Evolutionary conservation across 2,329 filamentous ascomycete genomes (phyloP).

Genomic region (Aquanectria penicillioides): DNA sequence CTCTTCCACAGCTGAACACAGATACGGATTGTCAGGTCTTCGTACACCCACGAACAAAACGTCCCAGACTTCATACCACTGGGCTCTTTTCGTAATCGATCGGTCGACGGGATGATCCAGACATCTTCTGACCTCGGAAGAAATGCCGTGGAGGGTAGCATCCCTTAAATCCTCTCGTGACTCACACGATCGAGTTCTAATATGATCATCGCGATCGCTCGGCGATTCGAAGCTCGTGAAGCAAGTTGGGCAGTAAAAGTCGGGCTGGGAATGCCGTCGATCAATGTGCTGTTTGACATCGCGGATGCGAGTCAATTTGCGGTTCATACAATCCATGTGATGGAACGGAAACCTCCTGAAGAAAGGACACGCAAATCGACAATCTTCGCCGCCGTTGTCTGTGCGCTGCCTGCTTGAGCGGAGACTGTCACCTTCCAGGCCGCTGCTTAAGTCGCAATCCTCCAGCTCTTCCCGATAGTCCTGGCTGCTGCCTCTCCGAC

Average conservation of each 20-base stretch:
- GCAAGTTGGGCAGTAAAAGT: slow-evolving; percentile 27
- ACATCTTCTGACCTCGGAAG: slow-evolving; percentile 6
- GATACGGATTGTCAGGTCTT: background rate
- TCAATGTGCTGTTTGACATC: slow-evolving; percentile 35
- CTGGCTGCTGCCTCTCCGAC: too few relatives aligned
- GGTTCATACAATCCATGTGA: slow-evolving; percentile 24
- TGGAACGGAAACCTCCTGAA: slow-evolving; percentile 17
- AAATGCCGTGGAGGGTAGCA: slow-evolving; percentile 15
- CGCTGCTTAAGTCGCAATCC: too few relatives aligned
- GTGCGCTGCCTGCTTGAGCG: too few relatives aligned
- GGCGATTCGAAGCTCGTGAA: slow-evolving; percentile 2
- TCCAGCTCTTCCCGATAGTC: too few relatives aligned
- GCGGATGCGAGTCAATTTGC: slow-evolving; percentile 26
- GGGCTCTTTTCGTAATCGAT: slow-evolving; percentile 1
- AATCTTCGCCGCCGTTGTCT: too few relatives aligned
- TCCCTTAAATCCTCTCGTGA: background rate
- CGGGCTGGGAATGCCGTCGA: slow-evolving; percentile 18
- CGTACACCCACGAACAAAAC: slow-evolving; percentile 14
- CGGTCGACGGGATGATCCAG: slow-evolving; percentile 15
- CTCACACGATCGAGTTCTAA: background rate
- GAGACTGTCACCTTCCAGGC: too few relatives aligned
- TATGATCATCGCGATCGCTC: slow-evolving; percentile 14
- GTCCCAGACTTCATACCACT: slow-evolving; percentile 30
- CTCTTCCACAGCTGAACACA: slow-evolving; percentile 18
- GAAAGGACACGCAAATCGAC: slow-evolving; percentile 31